Evolutionary conservation across 805 yeast species (phyloP).

Genomic region (Wickerhamomyces chaumierensis): DNA sequence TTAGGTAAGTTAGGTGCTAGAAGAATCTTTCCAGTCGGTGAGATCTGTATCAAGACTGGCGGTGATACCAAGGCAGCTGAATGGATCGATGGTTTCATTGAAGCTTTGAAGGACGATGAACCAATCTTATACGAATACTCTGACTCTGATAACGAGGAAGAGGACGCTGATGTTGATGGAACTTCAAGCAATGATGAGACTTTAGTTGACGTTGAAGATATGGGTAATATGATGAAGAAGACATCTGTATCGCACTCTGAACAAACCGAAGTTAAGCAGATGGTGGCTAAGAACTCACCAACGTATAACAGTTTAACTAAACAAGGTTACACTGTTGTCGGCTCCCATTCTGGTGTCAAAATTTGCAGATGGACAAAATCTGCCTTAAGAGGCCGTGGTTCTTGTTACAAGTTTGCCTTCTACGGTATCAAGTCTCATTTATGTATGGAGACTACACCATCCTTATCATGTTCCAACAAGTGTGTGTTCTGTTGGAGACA

Average conservation of each 20-base stretch:
- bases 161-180: conserved; percentile 14
- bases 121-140: conserved; percentile 51
- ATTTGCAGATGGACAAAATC: conserved; percentile 95
- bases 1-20: conserved; percentile 79
- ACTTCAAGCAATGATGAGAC: conserved; percentile 26
- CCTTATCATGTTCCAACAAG: conserved; percentile 85
- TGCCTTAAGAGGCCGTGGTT: conserved; percentile 87
- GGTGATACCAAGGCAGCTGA: conserved; percentile 49
- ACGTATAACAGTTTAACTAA: conserved; percentile 81
- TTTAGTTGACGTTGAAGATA: conserved; percentile 78
- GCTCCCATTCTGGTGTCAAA: conserved; percentile 90
- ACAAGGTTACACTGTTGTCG: conserved; percentile 89
- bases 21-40: conserved; percentile 74
- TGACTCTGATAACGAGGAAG: conserved; percentile 43
- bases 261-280: conserved; percentile 39
- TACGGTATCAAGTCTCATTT: conserved; percentile 85
- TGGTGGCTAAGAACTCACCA: conserved; percentile 87
- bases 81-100: conserved; percentile 55
- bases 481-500: conserved; percentile 98
- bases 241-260: conserved; percentile 4
- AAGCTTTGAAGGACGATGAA: conserved; percentile 58
- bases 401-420: conserved; percentile 86
- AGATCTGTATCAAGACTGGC: conserved; percentile 65
- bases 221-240: conserved; percentile 40
- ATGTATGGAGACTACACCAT: conserved; percentile 94